Conservation (phyloP, 768 basidiomycete genomes). For the Boletus tomentosulus region DNA sequence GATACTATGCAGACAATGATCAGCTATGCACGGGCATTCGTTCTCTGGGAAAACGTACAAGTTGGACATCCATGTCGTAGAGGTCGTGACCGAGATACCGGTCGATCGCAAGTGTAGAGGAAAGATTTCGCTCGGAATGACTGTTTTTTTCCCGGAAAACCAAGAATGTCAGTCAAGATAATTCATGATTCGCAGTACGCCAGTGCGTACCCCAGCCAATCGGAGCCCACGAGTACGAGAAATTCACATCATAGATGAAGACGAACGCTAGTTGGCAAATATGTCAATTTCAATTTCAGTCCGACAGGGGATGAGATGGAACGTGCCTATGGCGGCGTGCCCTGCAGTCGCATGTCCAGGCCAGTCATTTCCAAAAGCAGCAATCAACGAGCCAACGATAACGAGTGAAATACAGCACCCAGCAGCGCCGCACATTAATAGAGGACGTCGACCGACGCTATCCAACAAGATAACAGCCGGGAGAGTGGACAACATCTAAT, state of each 20-base stretch:
- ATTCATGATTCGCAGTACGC: neutral
- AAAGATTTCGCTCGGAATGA: constrained; percentile 40
- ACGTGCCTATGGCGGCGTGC: constrained; percentile 27
- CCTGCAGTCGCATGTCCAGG: constrained; percentile 26
- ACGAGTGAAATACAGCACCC: constrained; percentile 30
- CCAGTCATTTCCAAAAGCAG: constrained; percentile 28
- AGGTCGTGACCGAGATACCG: constrained; percentile 40
- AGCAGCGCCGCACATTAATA: constrained; percentile 37
- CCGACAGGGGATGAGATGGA: constrained; percentile 6
- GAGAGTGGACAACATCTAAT: constrained; percentile 32
- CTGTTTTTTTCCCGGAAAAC: constrained; percentile 17
- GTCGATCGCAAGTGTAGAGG: constrained; percentile 40
- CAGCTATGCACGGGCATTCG: neutral
- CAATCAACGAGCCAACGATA: constrained; percentile 27
- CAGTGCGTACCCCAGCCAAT: constrained; percentile 25
- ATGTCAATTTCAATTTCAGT: constrained; percentile 7
- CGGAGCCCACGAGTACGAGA: constrained; percentile 33
- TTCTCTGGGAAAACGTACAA: constrained; percentile 18
- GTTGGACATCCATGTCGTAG: constrained; percentile 40
- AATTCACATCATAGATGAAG: constrained; percentile 36
- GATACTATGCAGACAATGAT: constrained; percentile 11
- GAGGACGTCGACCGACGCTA: constrained; percentile 36
- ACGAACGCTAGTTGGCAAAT: constrained; percentile 31
- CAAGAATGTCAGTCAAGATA: constrained; percentile 6
- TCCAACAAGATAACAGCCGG: constrained; percentile 37